These are phyloP conservation scores for Magnusiomyces tetraspermus DNA, from an alignment of 1,139 yeast species.

Conservation along the genomic window DNA sequence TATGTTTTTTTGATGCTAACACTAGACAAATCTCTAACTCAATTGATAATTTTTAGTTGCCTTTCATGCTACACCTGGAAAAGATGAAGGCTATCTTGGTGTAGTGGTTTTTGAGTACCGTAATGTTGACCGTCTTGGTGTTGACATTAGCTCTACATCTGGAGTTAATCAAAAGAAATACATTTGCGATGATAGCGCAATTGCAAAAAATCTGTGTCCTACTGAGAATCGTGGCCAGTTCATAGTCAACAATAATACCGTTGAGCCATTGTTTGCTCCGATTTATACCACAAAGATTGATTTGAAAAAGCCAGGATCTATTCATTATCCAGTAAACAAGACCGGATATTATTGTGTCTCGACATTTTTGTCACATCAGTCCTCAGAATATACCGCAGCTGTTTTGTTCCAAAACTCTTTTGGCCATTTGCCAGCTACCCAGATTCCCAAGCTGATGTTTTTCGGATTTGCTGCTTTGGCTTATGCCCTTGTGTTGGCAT, in stretches of 20 bases:
- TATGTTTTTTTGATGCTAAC: conserved; percentile 5
- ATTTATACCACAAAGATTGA: conserved; percentile 50
- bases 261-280: conserved; percentile 38
- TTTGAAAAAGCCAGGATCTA: conserved; percentile 49
- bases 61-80: conserved; percentile 21
- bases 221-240: conserved; percentile 50
- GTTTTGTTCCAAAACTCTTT: conserved; percentile 83
- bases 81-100: conserved; percentile 35
- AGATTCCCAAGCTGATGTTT: conserved; percentile 81
- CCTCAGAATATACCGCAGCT: conserved; percentile 47
- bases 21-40: too few relatives aligned
- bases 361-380: conserved; percentile 41
- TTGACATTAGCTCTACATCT: conserved; percentile 28
- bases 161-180: conserved; percentile 35
- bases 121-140: conserved; percentile 65
- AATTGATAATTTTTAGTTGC: conserved; percentile 9
- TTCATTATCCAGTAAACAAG: conserved; percentile 52
- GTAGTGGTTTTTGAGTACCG: conserved; percentile 75
- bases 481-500: conserved; percentile 69
- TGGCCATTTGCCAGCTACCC: conserved; percentile 82
- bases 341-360: conserved; percentile 93
- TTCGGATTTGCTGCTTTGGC: conserved; percentile 80
- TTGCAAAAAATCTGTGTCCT: conserved; percentile 48
- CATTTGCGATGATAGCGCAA: conserved; percentile 69
- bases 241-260: conserved; percentile 37